Evolutionary conservation across 2,329 filamentous ascomycete genomes (phyloP).

Genomic region (Pseudogymnoascus sp.): DNA sequence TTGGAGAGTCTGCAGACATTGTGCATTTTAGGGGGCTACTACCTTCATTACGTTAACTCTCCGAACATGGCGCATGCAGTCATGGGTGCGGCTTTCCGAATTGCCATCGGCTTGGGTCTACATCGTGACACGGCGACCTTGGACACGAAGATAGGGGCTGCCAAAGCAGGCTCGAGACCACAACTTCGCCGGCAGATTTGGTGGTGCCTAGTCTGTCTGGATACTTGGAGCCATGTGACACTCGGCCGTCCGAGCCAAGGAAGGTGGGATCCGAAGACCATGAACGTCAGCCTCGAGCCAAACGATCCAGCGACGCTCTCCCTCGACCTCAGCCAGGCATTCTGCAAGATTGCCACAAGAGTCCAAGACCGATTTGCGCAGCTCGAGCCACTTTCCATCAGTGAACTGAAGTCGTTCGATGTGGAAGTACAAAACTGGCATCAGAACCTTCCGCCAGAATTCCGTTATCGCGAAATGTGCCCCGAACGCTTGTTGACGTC

Average conservation of each 20-base stretch:
- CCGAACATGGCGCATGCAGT: constrained; percentile 21
- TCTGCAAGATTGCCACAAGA: background rate
- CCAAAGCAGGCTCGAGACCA: constrained; percentile 19
- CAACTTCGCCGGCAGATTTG: constrained; percentile 27
- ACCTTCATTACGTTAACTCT: constrained; percentile 20
- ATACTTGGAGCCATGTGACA: constrained; percentile 27
- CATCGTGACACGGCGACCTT: constrained; percentile 14
- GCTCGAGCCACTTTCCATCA: background rate
- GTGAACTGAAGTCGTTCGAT: background rate
- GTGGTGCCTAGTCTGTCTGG: constrained; percentile 37
- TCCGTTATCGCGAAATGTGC: background rate
- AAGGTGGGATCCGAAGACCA: background rate
- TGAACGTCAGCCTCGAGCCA: background rate
- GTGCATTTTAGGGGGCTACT: constrained; percentile 18
- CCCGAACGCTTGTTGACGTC: background rate
- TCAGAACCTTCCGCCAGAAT: background rate
- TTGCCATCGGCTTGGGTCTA: constrained; percentile 18
- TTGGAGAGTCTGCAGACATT: constrained; percentile 19
- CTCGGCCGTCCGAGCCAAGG: constrained; percentile 1
- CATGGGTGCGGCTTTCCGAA: constrained; percentile 16
- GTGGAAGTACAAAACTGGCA: background rate
- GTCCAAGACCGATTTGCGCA: background rate
- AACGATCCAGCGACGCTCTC: background rate
- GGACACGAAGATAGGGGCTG: background rate
- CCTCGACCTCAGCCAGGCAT: background rate